Percentiles rank a stretch among this genome's conserved stretches.
These are phyloP conservation scores for Dictyostelium purpureum DNA, from an alignment of 78 protist species.

Conservation along the genomic window DNA sequence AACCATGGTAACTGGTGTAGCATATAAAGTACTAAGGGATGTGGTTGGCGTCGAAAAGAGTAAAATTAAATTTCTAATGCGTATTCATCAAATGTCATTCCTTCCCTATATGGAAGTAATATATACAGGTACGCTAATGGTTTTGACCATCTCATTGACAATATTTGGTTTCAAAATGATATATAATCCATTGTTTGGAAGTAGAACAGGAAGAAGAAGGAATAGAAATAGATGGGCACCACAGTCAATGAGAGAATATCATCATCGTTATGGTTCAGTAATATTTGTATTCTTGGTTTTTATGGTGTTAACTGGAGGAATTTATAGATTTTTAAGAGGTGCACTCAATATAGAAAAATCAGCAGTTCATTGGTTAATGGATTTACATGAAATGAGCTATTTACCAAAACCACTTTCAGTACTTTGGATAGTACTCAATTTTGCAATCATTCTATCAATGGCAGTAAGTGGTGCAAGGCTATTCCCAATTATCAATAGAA, in stretches of 20 bases:
- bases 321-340: slow-evolving; percentile 46
- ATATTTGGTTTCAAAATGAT: slow-evolving; percentile 51
- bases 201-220: not conserved
- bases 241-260: slow-evolving; percentile 33
- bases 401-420: slow-evolving; percentile 20
- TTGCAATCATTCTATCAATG: not conserved
- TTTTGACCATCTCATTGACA: not conserved
- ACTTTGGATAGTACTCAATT: slow-evolving; percentile 30
- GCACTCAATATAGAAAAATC: slow-evolving; percentile 27
- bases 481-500: slow-evolving; percentile 11
- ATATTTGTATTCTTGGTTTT: not conserved
- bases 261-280: slow-evolving; percentile 37
- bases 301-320: slow-evolving; percentile 44
- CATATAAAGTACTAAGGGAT: not conserved
- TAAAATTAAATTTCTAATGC: slow-evolving; percentile 12
- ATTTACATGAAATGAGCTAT: slow-evolving; percentile 25
- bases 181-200: not conserved
- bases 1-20: slow-evolving; percentile 34
- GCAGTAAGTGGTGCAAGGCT: slow-evolving; percentile 18
- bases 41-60: slow-evolving; percentile 11
- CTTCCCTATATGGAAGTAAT: slow-evolving; percentile 13
- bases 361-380: not conserved
- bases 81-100: slow-evolving; percentile 64
- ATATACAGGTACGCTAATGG: slow-evolving; percentile 4
- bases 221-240: slow-evolving; percentile 3